phyloP scores from a whole-genome alignment of 768 basidiomycete genomes.

The Termitomyces sp. region DNA sequence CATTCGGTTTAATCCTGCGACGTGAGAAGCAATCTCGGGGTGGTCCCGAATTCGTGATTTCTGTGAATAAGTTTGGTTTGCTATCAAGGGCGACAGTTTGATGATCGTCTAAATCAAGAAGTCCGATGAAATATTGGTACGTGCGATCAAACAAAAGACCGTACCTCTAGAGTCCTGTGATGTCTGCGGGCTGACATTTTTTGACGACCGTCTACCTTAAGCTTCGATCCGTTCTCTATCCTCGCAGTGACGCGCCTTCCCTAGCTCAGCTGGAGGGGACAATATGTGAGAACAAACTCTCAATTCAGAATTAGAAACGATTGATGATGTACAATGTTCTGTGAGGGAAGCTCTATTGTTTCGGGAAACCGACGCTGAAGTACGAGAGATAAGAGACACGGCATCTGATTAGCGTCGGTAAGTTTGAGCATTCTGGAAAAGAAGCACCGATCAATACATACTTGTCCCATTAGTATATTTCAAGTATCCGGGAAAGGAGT shows the following conservation, averaged over 20 bases:
- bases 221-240: background rate
- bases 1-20: slow-evolving; percentile 3
- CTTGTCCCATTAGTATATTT: background rate
- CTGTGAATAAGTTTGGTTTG: background rate
- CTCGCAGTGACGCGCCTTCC: background rate
- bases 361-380: background rate
- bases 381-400: background rate
- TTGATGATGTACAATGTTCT: background rate
- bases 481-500: slow-evolving; percentile 2
- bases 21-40: background rate
- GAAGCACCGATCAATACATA: background rate
- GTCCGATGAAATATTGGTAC: background rate
- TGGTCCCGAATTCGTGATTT: background rate
- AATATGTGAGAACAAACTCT: background rate
- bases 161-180: background rate
- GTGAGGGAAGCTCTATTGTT: background rate
- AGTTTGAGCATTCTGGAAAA: background rate
- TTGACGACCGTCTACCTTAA: background rate
- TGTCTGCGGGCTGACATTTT: background rate
- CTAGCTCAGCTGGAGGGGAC: background rate
- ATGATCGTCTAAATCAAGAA: background rate
- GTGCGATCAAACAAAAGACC: background rate
- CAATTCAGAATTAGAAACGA: background rate
- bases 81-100: background rate
- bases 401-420: background rate